These are phyloP conservation scores for Cryptococcus jaspeensis DNA, from an alignment of 1,284 basidiomycete species.

Conservation along the genomic window DNA sequence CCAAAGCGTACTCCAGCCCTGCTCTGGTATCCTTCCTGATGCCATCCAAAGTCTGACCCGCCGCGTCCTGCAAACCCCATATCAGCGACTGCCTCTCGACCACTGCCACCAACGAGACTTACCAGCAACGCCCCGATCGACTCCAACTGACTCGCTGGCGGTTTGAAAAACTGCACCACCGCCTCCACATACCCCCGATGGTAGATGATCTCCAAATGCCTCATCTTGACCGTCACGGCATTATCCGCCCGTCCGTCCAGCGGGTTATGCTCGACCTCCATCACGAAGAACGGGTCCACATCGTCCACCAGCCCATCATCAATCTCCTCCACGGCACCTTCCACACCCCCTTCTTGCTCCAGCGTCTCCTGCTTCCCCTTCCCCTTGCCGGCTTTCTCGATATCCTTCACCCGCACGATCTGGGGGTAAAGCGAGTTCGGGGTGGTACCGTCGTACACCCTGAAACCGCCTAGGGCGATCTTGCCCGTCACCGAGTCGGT, in stretches of 20 bases:
- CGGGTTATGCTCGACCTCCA: conserved; percentile 92
- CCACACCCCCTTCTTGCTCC: conserved; percentile 33
- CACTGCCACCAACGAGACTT: conserved; percentile 34
- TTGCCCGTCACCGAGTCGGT: conserved; percentile 81
- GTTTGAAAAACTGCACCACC: conserved; percentile 88
- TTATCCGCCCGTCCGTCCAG: conserved; percentile 91
- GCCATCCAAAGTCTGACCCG: conserved; percentile 91
- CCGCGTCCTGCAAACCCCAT: conserved; percentile 64
- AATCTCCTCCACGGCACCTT: conserved; percentile 41
- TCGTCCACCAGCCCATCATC: conserved; percentile 40
- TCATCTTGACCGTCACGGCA: conserved; percentile 84
- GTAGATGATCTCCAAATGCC: conserved; percentile 97
- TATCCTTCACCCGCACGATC: conserved; percentile 85
- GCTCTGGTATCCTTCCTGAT: conserved; percentile 93
- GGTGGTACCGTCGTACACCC: conserved; percentile 90
- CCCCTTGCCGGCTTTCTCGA: conserved; percentile 25
- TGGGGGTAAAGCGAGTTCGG: conserved; percentile 79
- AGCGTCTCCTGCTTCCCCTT: conserved; percentile 26
- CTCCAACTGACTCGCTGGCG: conserved; percentile 91
- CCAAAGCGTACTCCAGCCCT: conserved; percentile 87
- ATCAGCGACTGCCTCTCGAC: not conserved
- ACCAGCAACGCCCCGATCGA: conserved; percentile 87
- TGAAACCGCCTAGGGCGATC: conserved; percentile 81
- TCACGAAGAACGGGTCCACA: conserved; percentile 80
- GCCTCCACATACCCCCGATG: conserved; percentile 93